Conservation (phyloP, 257 asterid species). For the Solanum peruvianum region DNA sequence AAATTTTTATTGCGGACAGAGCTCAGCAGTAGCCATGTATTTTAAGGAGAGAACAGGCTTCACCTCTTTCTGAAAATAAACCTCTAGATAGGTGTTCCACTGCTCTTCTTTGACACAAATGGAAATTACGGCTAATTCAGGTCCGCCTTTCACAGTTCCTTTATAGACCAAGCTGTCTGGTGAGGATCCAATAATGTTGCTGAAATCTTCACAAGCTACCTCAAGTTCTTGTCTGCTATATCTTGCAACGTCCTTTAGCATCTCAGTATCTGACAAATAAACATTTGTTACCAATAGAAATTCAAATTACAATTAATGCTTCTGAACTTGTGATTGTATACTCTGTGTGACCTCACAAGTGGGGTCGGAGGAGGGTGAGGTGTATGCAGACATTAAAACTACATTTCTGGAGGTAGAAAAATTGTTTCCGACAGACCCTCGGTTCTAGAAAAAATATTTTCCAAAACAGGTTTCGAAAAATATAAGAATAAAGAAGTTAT, state of each 20-base stretch:
- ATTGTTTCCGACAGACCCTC: background rate
- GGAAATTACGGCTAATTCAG: constrained; percentile 84
- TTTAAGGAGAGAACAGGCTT: background rate
- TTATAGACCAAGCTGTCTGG: constrained; percentile 76
- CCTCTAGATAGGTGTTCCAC: constrained; percentile 85
- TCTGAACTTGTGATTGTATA: background rate
- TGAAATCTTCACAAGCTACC: constrained; percentile 97
- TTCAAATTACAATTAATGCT: background rate
- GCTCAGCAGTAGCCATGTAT: background rate
- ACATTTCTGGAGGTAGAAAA: background rate
- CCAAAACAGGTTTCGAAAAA: background rate
- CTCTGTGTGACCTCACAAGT: background rate
- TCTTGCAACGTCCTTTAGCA: constrained; percentile 47
- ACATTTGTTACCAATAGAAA: background rate
- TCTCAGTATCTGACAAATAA: constrained; percentile 47
- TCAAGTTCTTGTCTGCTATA: constrained; percentile 88
- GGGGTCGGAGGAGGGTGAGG: background rate
- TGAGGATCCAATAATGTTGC: constrained; percentile 90
- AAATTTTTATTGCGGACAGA: background rate
- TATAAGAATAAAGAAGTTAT: background rate
- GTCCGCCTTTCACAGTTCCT: constrained; percentile 79
- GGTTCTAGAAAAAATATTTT: background rate
- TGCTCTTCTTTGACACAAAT: constrained; percentile 74
- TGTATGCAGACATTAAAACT: background rate
- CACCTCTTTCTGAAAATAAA: constrained; percentile 90